Evolutionary conservation across 73 alveolate species (phyloP), one percentile per base, ranked within the genome.

Genomic region (Urostyla sp.): DNA sequence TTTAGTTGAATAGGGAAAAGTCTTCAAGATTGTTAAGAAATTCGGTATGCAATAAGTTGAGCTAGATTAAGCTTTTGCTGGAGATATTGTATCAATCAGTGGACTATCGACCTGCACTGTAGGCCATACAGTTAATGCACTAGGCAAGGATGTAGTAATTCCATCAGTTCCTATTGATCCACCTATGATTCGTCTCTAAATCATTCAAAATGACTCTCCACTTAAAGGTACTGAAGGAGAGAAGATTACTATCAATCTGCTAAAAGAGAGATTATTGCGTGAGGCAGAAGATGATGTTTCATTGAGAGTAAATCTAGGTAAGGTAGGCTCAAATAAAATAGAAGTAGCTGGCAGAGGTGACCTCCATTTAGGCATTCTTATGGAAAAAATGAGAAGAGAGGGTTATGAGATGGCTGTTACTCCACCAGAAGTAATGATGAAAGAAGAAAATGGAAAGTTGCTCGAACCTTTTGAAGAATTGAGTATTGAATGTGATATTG

Each of bases 341-440:
- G 81, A 56, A 31, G 67, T 93, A 24, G 54, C 91, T 18, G 98
- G 98, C 20, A 90, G 98, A 86, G 98, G 98, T 0, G 97, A 90
- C 58, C 87, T 93, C 0, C 98, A 93, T 74, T 67, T 93, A 40
- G 97, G 96, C 16, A 88, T 93, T 26, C 75, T 93, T 13, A 66
- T 93, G 10, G 98, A 93, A 72, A 87, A 90, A 20, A 88, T 93
- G 97, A 84, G 98, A 59, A 91, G 98, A 90, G 98, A 93, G 69
- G 98, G 96, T n/a, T 93, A 88, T 72, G 98, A 93, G 59, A 43
- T 93, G 88, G 69, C 92, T 21, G 93, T 87, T 27, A 73, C 89
- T 31, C 96, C 98, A 28, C 98, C 98, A 10, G 57, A 90, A 52
- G 93, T 75, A 72, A 89, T 87, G 28, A 80, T 88, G 88, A 67